Evolutionary conservation across 352 stramenopile genomes (phyloP), one percentile per base, ranked within the genome.

Genomic region (Phytophthora nicotianae): DNA sequence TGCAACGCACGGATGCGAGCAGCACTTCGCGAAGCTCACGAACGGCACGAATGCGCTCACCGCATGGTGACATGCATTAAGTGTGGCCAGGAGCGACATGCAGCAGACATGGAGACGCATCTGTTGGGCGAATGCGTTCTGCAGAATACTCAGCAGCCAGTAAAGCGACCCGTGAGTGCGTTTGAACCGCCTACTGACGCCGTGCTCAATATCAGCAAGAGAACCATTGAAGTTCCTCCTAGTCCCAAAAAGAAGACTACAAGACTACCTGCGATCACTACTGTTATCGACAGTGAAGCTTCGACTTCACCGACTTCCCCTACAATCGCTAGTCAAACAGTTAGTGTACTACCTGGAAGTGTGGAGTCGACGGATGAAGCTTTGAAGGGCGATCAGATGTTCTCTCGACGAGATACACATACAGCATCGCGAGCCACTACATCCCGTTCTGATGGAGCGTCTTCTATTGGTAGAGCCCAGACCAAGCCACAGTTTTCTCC

Each of bases 11-110:
- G 37, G 3, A 73, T 90, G 65, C 50, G 68, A 17, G 63, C 74
- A 14, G 68, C 81, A 38, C 33, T 68, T 17, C 77, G 76, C 1
- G 81, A 90, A 32, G 63, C 62, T 21, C 81, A 90, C 37, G 81
- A 90, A 49, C 75, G 81, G 0, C 66, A 81, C 43, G 79, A 86
- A 33, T 90, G 81, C 27, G 17, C 49, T 0, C 57, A 69, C 5
- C 70, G 81, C 1, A 61, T 81, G 38, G 47, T 65, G 10, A 74
- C 68, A 9, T 90, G 81, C 38, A 20, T 49, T 0, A 54, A 72
- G 2, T 90, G 81, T 46, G 79, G 79, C 0, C 57, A 61, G 0
- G 58, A 72, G 17, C 65, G 58, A 11, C 77, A 87, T 45, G 73
- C 75, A 10, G 38, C 65, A 1, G 79, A 86, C 23, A 75, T 87